phyloP scores from a whole-genome alignment of 2,329 filamentous ascomycete genomes.

The Exophiala dermatitidis region DNA sequence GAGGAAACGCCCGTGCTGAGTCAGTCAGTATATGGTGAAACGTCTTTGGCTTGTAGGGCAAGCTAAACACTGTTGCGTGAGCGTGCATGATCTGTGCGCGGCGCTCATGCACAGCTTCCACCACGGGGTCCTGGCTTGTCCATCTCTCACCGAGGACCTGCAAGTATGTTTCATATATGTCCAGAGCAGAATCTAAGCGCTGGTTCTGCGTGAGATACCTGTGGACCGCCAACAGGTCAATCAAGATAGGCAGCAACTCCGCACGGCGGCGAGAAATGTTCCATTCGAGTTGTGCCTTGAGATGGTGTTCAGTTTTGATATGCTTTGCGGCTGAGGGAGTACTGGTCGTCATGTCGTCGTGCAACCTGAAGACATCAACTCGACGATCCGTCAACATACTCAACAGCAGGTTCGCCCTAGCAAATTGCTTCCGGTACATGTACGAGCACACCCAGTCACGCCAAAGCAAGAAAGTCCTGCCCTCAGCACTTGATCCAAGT shows the following conservation, averaged over 20 bases:
- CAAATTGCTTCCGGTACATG: conserved; percentile 41
- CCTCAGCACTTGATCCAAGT: conserved; percentile 32
- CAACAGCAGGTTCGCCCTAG: conserved; percentile 35
- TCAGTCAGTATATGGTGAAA: conserved; percentile 55
- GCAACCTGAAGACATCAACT: conserved; percentile 31
- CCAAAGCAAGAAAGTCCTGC: conserved; percentile 45
- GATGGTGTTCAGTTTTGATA: conserved; percentile 39
- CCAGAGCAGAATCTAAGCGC: conserved; percentile 34
- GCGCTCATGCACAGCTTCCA: conserved; percentile 13
- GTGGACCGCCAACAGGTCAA: conserved; percentile 58
- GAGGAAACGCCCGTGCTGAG: conserved; percentile 60
- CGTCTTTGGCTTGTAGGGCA: conserved; percentile 57
- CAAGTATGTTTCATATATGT: conserved; percentile 30
- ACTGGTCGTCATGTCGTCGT: conserved; percentile 13
- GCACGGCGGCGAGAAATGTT: conserved; percentile 44
- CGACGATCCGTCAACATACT: conserved; percentile 35
- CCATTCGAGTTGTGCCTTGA: conserved; percentile 49
- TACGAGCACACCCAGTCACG: conserved; percentile 62
- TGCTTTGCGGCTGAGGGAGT: conserved; percentile 10
- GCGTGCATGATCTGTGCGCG: conserved; percentile 51
- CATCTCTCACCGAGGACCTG: background rate
- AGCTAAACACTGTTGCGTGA: conserved; percentile 55
- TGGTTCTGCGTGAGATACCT: conserved; percentile 53
- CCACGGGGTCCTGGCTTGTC: background rate
- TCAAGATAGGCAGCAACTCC: conserved; percentile 47